Base-by-base conservation (phyloP, 1,139 yeast genomes). In the Lodderomyces jiufengensis region DNA sequence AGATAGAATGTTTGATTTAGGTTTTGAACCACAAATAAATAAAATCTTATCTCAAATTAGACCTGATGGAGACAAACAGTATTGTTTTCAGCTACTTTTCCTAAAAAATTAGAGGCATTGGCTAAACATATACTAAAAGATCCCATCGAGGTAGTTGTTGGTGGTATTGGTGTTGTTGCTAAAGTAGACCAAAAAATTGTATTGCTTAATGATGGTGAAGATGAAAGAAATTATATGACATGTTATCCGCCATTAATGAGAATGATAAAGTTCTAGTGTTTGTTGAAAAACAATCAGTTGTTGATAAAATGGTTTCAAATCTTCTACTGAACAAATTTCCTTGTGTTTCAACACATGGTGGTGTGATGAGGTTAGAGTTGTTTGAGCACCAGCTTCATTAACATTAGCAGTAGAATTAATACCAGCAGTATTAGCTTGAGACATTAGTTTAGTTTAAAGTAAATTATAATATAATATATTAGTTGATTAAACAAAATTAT, bases 1-100 rank as follows among this genome's bases (percentile, higher is more conserved):
- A 1, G 99, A 94, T 59, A 66, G 99, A 48, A 81, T 92, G 85
- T 90, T 90, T 63, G 99, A 92, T 59, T 70, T 92, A 76, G 99
- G 99, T 2, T 94, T 94, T 61, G 98, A 88, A 52, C 98, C 98
- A 0, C 99, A 94, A 54, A 90, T 94, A 3, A 80, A 77, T 50
- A 86, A 87, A 51, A 83, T 94, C 21, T 70, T 88, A 51, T 70
- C 76, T 22, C 84, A 84, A 31, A 73, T 87, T 2, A 70, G 97
- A 36, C 95, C 95, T 0, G 96, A 90, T 52, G n/a, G n/a, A 68
- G 84, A 37, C 98, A 92, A 54, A 85, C 95, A n/a, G 94, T 90
- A 5, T 59, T 94, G 25, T 92, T 92, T 54, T 86, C 96, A 9
- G 98, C 98, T 0, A 94, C 99, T 0, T 88, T 92, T 48, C 97